Percentiles rank a stretch among this genome's conserved stretches.
Evolutionary conservation across 2,329 filamentous ascomycete species (phyloP).

Genomic region (Aspergillus proliferans): DNA sequence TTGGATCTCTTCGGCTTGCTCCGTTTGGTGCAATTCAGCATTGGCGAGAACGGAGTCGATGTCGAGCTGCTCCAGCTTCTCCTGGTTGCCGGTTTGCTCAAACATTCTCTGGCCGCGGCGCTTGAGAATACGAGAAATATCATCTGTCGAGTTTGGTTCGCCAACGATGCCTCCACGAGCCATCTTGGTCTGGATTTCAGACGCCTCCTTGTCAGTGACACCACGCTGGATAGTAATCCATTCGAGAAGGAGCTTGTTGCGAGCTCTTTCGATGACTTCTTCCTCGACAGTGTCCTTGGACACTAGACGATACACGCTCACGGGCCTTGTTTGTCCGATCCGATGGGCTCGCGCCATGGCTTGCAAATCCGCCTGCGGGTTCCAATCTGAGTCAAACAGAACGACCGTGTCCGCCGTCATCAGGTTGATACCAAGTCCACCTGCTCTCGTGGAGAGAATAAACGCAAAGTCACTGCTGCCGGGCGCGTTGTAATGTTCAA

Average conservation of each 20-base stretch:
- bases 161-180: slow-evolving; percentile 56
- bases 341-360: slow-evolving; percentile 98
- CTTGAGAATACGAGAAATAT: slow-evolving; percentile 94
- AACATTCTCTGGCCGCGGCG: slow-evolving; percentile 99
- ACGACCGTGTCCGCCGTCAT: slow-evolving; percentile 99
- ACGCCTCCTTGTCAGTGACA: slow-evolving; percentile 87
- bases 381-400: slow-evolving; percentile 94
- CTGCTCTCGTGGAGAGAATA: slow-evolving; percentile 86
- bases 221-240: slow-evolving; percentile 96
- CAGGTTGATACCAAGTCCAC: slow-evolving; percentile 95
- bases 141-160: slow-evolving; percentile 84
- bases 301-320: slow-evolving; percentile 92
- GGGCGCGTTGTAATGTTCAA: slow-evolving; percentile 97
- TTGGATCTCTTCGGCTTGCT: slow-evolving; percentile 88
- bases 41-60: slow-evolving; percentile 96
- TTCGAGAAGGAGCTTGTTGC: slow-evolving; percentile 95
- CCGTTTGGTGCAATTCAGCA: slow-evolving; percentile 93
- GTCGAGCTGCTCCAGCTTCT: slow-evolving; percentile 92
- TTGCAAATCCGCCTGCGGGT: slow-evolving; percentile 94
- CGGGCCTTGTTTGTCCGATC: slow-evolving; percentile 92
- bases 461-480: slow-evolving; percentile 96
- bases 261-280: slow-evolving; percentile 89
- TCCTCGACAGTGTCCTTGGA: slow-evolving; percentile 98
- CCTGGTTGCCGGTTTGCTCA: slow-evolving; percentile 92
- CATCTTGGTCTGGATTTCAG: slow-evolving; percentile 76